Evolutionary conservation across 345 rosid genomes (phyloP), one percentile per base, ranked within the genome.

Genomic region (Dipteronia dyeriana): DNA sequence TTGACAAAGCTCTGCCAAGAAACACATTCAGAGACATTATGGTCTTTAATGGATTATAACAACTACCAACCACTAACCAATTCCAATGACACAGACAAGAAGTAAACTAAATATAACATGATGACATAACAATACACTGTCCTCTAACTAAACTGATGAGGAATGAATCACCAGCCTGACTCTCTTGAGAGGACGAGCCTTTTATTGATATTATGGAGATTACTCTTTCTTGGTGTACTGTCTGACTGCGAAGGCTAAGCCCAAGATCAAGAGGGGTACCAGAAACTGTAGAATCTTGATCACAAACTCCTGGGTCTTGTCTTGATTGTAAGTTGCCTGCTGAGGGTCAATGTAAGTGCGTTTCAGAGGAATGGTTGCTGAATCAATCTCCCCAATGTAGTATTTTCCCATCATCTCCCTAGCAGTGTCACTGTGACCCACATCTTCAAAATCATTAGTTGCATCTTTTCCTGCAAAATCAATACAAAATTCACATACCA

Each of bases 371-470:
- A 92, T 85, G 3, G 82, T 90, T 3, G 92, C 79, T 31, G 85
- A 34, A 76, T 96, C 94, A 1, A 94, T 87, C 80, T 89, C 92
- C 6, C 97, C 99, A 19, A 95, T 89, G 85, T 69, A 86, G 80
- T 92, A 94, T 75, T 91, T 79, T 3, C 69, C 84, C 97, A 95
- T 85, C 90, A 87, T 90, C 8, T 89, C 98, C 76, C 98, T 85
- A 1, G 99, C 99, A 0, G 88, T 68, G 64, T 96, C 99, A 25
- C 99, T 96, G 90, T 96, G 99, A 19, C 99, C 99, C 1, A 91
- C 93, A 64, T 93, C 98, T 88, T 93, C 98, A 79, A 95, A 95
- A 71, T 95, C 99, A 70, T 91, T 87, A 0, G 97, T 91, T 14
- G 95, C 99, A 83, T 96, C 97, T 84, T 92, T 91, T 72, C 97